These are phyloP conservation scores for Glarea lozoyensis DNA, from an alignment of 495 filamentous ascomycete genomes.

Conservation along the genomic window DNA sequence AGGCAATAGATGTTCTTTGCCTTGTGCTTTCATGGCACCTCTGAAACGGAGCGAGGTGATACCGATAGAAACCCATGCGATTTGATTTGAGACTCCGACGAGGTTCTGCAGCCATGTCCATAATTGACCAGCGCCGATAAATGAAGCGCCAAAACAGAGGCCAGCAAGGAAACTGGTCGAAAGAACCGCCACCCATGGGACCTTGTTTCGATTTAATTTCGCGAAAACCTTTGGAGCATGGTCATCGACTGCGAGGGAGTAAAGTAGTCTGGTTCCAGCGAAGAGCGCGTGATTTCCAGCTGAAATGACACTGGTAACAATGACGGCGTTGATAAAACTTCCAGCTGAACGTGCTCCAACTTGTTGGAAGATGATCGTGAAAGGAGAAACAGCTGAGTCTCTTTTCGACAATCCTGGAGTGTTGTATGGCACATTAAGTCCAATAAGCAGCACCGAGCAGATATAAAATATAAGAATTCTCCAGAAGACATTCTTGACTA, in stretches of 20 bases:
- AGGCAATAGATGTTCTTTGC: slow-evolving; percentile 47
- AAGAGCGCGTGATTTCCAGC: slow-evolving; percentile 57
- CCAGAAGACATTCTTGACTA: slow-evolving; percentile 55
- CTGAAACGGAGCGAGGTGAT: slow-evolving; percentile 53
- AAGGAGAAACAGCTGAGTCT: slow-evolving; percentile 44
- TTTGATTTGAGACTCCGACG: slow-evolving; percentile 55
- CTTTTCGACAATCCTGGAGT: slow-evolving; percentile 33
- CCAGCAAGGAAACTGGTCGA: slow-evolving; percentile 45
- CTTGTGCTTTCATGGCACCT: slow-evolving; percentile 39
- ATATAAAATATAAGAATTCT: slow-evolving; percentile 73
- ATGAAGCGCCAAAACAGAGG: slow-evolving; percentile 51
- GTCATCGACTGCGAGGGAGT: slow-evolving; percentile 50
- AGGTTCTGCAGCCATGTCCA: slow-evolving; percentile 29
- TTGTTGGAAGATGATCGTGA: slow-evolving; percentile 59
- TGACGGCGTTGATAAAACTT: slow-evolving; percentile 58
- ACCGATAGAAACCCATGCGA: slow-evolving; percentile 52
- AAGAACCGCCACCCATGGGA: slow-evolving; percentile 51
- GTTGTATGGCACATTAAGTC: slow-evolving; percentile 48
- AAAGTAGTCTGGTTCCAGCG: slow-evolving; percentile 53
- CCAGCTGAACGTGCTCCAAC: slow-evolving; percentile 56
- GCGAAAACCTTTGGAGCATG: slow-evolving; percentile 48
- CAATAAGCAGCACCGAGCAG: slow-evolving; percentile 49
- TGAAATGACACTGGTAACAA: slow-evolving; percentile 64
- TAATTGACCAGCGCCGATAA: slow-evolving; percentile 44
- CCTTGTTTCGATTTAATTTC: slow-evolving; percentile 42